Conservation (phyloP, 768 basidiomycete genomes). For the Serendipita sp. region DNA sequence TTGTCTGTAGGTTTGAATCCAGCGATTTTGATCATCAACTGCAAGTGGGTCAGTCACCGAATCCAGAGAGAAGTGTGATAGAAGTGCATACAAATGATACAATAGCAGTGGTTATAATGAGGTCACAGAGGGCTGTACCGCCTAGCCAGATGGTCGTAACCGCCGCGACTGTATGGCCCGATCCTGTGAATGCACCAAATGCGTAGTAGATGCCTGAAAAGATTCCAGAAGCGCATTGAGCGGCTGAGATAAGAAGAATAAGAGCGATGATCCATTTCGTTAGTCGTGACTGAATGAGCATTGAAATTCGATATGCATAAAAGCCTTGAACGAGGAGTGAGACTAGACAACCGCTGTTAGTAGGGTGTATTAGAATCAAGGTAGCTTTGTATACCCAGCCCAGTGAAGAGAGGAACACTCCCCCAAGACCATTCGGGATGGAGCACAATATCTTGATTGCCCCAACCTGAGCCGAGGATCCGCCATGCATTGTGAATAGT, state of each 20-base stretch:
- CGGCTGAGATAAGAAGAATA: background rate
- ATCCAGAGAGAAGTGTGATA: background rate
- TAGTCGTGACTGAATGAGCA: background rate
- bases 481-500: background rate
- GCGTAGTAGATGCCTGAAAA: background rate
- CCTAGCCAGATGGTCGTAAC: background rate
- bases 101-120: background rate
- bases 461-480: background rate
- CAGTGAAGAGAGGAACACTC: conserved; percentile 4
- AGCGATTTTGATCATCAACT: background rate
- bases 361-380: background rate
- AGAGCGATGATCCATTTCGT: background rate
- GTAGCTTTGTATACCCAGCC: background rate
- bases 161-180: background rate
- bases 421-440: conserved; percentile 3
- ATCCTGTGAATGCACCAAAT: background rate
- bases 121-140: background rate
- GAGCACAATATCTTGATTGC: background rate
- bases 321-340: conserved; percentile 2
- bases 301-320: conserved; percentile 2
- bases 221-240: background rate
- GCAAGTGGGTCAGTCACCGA: background rate
- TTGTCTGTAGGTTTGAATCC: background rate
- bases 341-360: background rate
- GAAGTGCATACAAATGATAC: background rate